A percentile compares a stretch with the other conserved stretches of the same genome.
Evolutionary conservation across 306 rosid species (phyloP).

Genomic region (Mimosa pudica): DNA sequence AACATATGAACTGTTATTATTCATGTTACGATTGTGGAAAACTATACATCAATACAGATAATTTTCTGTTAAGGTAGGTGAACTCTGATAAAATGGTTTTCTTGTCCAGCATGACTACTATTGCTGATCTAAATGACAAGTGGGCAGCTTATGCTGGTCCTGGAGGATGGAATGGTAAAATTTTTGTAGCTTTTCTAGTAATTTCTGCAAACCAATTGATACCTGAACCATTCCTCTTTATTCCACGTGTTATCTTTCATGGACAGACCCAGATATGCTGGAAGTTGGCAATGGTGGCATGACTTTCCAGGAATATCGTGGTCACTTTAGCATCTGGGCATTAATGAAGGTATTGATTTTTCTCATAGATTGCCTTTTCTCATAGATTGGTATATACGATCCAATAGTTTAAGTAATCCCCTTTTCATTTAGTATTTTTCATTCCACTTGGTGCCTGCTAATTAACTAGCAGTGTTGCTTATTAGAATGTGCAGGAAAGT

Average conservation of each 20-base stretch:
- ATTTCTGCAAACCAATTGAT: constrained; percentile 29
- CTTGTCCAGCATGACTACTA: constrained; percentile 78
- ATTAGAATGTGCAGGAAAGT: constrained; percentile 3
- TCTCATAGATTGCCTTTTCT: background rate
- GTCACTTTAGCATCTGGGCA: constrained; percentile 99
- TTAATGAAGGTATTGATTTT: constrained; percentile 71
- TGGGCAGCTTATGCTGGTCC: constrained; percentile 99
- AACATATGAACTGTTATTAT: constrained; percentile 19
- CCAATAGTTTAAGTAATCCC: background rate
- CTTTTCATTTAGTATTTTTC: background rate
- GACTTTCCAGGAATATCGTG: constrained; percentile 83
- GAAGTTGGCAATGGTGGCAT: constrained; percentile 99
- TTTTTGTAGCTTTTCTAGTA: constrained; percentile 24
- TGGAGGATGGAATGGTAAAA: constrained; percentile 98
- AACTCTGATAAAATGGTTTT: constrained; percentile 36
- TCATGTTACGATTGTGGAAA: background rate
- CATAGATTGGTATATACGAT: constrained; percentile 7
- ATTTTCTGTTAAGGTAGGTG: constrained; percentile 21
- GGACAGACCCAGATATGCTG: constrained; percentile 96
- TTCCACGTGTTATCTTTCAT: constrained; percentile 20
- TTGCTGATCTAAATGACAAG: constrained; percentile 87
- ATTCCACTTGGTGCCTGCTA: constrained; percentile 19
- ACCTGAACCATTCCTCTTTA: constrained; percentile 35
- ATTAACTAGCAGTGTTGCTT: constrained; percentile 1
- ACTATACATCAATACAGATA: background rate